These are phyloP conservation scores for Allantophomopsis cytisporea DNA, from an alignment of 2,329 filamentous ascomycete genomes.

Conservation along the genomic window DNA sequence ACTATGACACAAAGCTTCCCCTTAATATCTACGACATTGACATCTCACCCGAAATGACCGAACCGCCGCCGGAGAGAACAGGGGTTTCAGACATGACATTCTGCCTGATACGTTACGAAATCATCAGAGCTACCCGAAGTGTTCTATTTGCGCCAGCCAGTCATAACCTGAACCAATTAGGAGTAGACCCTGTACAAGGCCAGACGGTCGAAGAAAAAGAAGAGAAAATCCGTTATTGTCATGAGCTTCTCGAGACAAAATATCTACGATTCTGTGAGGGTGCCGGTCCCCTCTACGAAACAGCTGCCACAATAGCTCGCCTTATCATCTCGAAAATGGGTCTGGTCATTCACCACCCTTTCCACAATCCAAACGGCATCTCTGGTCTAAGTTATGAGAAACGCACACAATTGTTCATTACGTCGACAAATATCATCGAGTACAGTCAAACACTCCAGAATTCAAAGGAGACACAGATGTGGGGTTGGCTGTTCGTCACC, in stretches of 20 bases:
- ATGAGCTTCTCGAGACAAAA: slow-evolving; percentile 15
- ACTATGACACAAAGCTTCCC: slow-evolving; percentile 43
- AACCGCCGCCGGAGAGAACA: slow-evolving; percentile 8
- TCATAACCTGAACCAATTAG: neutral
- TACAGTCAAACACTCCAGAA: slow-evolving; percentile 23
- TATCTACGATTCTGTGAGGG: slow-evolving; percentile 21
- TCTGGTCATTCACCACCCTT: slow-evolving; percentile 21
- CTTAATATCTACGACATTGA: slow-evolving; percentile 34
- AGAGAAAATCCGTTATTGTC: slow-evolving; percentile 13
- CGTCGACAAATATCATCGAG: slow-evolving; percentile 25
- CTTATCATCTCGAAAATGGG: slow-evolving; percentile 24
- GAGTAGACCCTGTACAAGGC: neutral
- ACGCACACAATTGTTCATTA: slow-evolving; percentile 20
- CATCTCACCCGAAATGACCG: slow-evolving; percentile 21
- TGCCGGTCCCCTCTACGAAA: slow-evolving; percentile 32
- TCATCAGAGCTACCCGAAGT: slow-evolving; percentile 12
- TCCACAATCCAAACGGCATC: slow-evolving; percentile 3
- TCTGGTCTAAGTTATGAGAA: slow-evolving; percentile 6
- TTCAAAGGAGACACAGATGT: slow-evolving; percentile 22
- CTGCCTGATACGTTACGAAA: slow-evolving; percentile 20
- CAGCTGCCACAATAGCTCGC: slow-evolving; percentile 26
- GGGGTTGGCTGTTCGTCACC: slow-evolving; percentile 25
- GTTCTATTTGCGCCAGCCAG: slow-evolving; percentile 10
- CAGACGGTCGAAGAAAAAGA: slow-evolving; percentile 12
- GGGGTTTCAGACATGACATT: slow-evolving; percentile 25